Evolutionary conservation across 257 asterid species (phyloP).

Genomic region (Primulina tabacum): DNA sequence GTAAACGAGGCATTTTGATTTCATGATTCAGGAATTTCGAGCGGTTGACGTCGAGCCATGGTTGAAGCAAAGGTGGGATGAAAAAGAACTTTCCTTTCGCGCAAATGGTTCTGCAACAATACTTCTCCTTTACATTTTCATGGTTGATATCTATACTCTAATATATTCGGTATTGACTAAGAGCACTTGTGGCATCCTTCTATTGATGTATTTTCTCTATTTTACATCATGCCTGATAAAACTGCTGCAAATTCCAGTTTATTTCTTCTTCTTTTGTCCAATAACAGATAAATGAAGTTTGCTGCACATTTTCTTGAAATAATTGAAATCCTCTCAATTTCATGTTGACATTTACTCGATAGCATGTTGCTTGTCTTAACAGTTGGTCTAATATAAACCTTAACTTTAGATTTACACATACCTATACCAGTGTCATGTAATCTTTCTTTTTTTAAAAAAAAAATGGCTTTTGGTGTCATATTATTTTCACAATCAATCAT

Average conservation of each 20-base stretch:
- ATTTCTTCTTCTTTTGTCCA: neutral
- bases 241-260: conserved; percentile 12
- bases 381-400: no score
- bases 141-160: neutral
- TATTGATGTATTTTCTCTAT: neutral
- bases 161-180: neutral
- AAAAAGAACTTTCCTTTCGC: neutral
- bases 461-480: no score
- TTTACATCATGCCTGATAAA: neutral
- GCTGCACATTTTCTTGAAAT: neutral
- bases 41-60: conserved; percentile 7
- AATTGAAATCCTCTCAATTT: no score
- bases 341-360: no score
- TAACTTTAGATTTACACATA: no score
- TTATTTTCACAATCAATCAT: no score
- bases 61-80: neutral
- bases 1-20: conserved; percentile 10
- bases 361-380: no score
- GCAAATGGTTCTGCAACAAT: conserved; percentile 9
- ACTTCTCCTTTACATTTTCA: neutral
- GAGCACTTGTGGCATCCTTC: neutral
- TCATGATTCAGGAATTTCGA: conserved; percentile 27
- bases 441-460: no score
- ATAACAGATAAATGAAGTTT: conserved; percentile 9
- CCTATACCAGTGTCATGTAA: no score